Percentiles rank a stretch among this genome's conserved stretches.
These are phyloP conservation scores for Ceratobasidium theobromae DNA, from an alignment of 1,284 basidiomycete species.

Conservation along the genomic window DNA sequence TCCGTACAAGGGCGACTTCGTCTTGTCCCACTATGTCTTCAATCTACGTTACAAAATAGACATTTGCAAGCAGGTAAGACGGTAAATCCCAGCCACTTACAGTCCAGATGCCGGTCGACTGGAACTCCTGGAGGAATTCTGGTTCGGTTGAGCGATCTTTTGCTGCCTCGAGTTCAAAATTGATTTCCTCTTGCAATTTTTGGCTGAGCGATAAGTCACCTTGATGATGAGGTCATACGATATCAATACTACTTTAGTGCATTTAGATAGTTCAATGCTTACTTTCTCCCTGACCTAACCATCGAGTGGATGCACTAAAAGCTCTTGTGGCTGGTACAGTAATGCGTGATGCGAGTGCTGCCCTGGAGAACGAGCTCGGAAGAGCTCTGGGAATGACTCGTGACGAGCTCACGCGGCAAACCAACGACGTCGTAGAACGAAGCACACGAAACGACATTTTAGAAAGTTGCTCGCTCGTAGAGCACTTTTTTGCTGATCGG, in stretches of 20 bases:
- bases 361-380: neutral
- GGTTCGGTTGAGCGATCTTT: slow-evolving; percentile 54
- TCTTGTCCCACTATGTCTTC: slow-evolving; percentile 74
- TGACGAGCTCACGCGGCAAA: slow-evolving; percentile 12
- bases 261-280: slow-evolving; percentile 2
- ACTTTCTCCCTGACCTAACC: slow-evolving; percentile 34
- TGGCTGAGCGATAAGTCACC: slow-evolving; percentile 73
- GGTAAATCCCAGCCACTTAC: slow-evolving; percentile 46
- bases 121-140: slow-evolving; percentile 79
- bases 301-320: slow-evolving; percentile 30
- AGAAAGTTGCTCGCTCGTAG: neutral
- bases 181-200: slow-evolving; percentile 80
- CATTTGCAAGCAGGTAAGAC: neutral
- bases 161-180: slow-evolving; percentile 77
- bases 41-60: slow-evolving; percentile 51
- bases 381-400: slow-evolving; percentile 7
- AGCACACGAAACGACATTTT: slow-evolving; percentile 31
- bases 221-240: slow-evolving; percentile 42
- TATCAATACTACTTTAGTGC: slow-evolving; percentile 19
- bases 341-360: slow-evolving; percentile 13
- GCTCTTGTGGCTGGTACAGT: slow-evolving; percentile 9
- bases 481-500: neutral
- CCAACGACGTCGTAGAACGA: neutral
- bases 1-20: slow-evolving; percentile 78
- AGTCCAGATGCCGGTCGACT: slow-evolving; percentile 72